Base-by-base conservation (phyloP, 768 basidiomycete species). In the Tylopilus sp. region DNA sequence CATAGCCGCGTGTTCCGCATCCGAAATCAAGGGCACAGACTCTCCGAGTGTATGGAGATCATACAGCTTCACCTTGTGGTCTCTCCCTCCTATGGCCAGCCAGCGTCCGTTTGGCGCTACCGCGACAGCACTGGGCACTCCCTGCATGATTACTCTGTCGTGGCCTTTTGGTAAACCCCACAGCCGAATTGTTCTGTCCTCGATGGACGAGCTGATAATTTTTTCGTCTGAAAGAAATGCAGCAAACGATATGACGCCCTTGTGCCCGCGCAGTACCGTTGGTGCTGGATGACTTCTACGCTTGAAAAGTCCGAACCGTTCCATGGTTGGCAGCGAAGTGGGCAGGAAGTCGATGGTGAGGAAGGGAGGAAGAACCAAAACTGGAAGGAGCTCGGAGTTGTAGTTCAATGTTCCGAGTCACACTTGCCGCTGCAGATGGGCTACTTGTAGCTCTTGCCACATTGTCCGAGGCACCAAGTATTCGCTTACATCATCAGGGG, bases 191-290 rank as follows among this genome's bases (percentile, higher is more conserved):
- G 55, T 57, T 26, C 11, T 36, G 51, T 62, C 61, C 13, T 50
- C 49, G 26, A 51, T 51, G 18, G 61, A 61, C 4, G 61, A 55
- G 7, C 61, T 64, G n/a, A 62, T 47, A 10, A 62, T 47, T 2
- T 49, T 43, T 22, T 51, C 47, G 6, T 47, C 39, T 1, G 58
- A 62, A 22, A 57, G 18, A 35, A 64, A 62, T 6, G 48, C 44
- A 31, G 64, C 61, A n/a, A 60, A 61, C 1, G 41, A 9, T 36
- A 55, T 28, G 40, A 48, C 26, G 2, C 58, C 52, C 0, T 40
- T 0, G n/a, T 64, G 62, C 17, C 61, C 61, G 2, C 42, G 50
- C 18, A 62, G 20, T 13, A 57, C 2, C 17, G 4, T 51, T 15
- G 61, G 48, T 5, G 36, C 5, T 4, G 35, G 18, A 10, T 49